Percentiles rank a stretch among this genome's conserved stretches.
Conservation (phyloP, 805 yeast genomes). For the Starmerella gropengiesseri region DNA sequence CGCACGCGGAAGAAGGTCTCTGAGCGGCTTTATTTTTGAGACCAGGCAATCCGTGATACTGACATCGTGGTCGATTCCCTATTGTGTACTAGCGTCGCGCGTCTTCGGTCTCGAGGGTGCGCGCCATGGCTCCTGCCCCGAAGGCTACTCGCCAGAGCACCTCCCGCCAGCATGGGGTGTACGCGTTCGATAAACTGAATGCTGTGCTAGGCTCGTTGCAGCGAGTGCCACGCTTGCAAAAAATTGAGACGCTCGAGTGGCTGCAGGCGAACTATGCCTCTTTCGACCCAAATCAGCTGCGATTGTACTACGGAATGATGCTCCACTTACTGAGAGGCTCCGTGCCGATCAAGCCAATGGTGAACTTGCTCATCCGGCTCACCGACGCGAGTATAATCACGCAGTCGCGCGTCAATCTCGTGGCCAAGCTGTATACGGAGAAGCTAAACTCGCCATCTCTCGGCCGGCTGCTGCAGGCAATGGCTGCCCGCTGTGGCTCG, state of each 20-base stretch:
- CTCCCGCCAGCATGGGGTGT: not conserved
- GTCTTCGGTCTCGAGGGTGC: too few relatives aligned
- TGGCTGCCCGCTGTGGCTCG: constrained; percentile 5
- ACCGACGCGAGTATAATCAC: constrained; percentile 12
- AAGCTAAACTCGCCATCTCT: constrained; percentile 16
- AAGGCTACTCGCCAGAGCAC: too few relatives aligned
- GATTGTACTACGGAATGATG: constrained; percentile 14
- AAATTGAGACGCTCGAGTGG: constrained; percentile 13
- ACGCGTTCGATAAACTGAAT: constrained; percentile 5
- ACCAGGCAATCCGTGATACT: too few relatives aligned
- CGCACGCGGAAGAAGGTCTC: too few relatives aligned
- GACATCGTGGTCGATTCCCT: too few relatives aligned
- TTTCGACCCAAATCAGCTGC: constrained; percentile 8
- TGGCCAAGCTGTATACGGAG: constrained; percentile 4
- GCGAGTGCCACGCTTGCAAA: constrained; percentile 13
- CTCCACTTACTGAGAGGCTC: constrained; percentile 9
- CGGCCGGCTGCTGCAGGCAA: constrained; percentile 12
- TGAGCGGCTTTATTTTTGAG: too few relatives aligned
- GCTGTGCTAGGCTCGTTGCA: constrained; percentile 6
- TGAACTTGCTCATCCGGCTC: constrained; percentile 6
- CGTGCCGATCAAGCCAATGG: constrained; percentile 15
- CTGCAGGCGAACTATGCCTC: constrained; percentile 6
- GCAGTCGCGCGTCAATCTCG: constrained; percentile 16
- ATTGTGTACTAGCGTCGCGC: too few relatives aligned
- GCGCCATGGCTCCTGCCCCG: too few relatives aligned